Conservation (phyloP, 2,329 filamentous ascomycete genomes). For the Leptographium flavum region DNA sequence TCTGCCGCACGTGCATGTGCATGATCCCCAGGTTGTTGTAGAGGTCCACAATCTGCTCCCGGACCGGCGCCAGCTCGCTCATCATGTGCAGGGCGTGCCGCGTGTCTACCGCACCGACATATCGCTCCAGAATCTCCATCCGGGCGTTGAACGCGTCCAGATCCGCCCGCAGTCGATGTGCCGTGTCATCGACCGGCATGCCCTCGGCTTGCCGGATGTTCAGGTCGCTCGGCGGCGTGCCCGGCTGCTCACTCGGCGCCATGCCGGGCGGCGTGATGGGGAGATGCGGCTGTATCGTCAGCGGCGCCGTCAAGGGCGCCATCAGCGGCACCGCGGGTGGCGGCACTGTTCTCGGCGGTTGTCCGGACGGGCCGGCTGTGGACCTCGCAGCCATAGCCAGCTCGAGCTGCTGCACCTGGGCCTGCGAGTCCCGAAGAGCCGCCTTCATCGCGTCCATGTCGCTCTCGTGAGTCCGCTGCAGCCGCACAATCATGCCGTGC, state of each 20-base stretch:
- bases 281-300: neutral
- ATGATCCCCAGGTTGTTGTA: constrained; percentile 42
- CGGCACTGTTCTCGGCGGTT: neutral
- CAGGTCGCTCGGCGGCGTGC: neutral
- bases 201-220: neutral
- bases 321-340: neutral
- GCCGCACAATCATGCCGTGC: constrained; percentile 25
- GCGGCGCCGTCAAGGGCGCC: neutral
- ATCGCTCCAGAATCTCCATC: constrained; percentile 42
- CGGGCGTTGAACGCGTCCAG: constrained; percentile 38
- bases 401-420: constrained; percentile 10
- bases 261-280: neutral
- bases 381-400: no score
- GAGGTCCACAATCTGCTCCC: constrained; percentile 47
- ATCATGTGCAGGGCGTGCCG: constrained; percentile 46
- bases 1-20: constrained; percentile 44
- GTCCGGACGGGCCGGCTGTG: neutral
- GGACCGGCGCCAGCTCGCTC: constrained; percentile 46
- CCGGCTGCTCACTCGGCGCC: neutral
- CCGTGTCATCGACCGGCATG: constrained; percentile 11
- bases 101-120: constrained; percentile 42
- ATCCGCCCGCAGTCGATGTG: constrained; percentile 28
- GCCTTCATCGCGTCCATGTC: constrained; percentile 9
- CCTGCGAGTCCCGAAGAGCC: constrained; percentile 6
- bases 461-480: constrained; percentile 6